Evolutionary conservation across 129 eudicot genomes (phyloP).

Genomic region (Chrysanthemum makinoi): DNA sequence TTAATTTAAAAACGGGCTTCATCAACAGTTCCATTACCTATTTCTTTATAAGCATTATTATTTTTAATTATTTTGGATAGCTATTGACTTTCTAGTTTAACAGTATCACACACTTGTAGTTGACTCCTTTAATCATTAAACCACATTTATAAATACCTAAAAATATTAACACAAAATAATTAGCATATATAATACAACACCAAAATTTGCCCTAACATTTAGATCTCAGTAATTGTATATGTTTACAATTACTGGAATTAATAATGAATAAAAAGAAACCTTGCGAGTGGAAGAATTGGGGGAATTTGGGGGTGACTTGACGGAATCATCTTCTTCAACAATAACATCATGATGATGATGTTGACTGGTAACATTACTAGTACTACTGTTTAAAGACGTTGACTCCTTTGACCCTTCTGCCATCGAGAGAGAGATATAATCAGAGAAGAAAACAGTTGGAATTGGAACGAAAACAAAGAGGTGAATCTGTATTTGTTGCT

Average conservation of each 20-base stretch:
- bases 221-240: too few species aligned
- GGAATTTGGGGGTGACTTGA: conserved; percentile 72
- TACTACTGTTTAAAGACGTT: conserved; percentile 17
- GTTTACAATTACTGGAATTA: too few species aligned
- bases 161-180: not conserved
- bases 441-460: too few species aligned
- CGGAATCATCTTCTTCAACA: conserved; percentile 63
- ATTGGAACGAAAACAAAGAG: conserved; percentile 18
- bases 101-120: not conserved
- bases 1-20: too few species aligned
- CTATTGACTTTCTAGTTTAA: not conserved
- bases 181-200: not conserved
- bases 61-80: not conserved
- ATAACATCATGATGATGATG: conserved; percentile 32
- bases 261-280: conserved; percentile 34
- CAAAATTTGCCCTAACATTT: not conserved
- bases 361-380: conserved; percentile 29
- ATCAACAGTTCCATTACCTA: too few species aligned
- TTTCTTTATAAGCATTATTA: too few species aligned
- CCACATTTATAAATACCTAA: conserved; percentile 14
- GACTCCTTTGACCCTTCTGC: conserved; percentile 76
- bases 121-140: not conserved
- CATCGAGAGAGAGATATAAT: conserved; percentile 29
- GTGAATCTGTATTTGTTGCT: conserved; percentile 7
- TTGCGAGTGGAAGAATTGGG: conserved; percentile 92